Evolutionary conservation across 345 rosid species (phyloP).

Genomic region (Gossypium ekmanianum): DNA sequence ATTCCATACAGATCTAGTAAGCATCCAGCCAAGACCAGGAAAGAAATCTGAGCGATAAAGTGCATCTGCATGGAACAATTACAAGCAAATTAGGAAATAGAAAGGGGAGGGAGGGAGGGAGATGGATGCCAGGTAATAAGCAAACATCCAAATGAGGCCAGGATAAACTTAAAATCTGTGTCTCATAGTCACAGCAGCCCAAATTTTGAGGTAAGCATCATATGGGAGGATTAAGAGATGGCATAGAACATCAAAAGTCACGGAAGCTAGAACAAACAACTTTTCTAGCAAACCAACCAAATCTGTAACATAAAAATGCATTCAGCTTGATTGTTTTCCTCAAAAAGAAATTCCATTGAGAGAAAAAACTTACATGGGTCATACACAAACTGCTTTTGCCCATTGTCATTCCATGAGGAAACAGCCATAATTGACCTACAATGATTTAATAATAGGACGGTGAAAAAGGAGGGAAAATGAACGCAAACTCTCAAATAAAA

Average conservation of each 20-base stretch:
- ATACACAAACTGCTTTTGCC: conserved; percentile 93
- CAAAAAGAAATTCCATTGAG: not conserved
- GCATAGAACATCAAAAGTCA: not conserved
- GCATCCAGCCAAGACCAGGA: conserved; percentile 99
- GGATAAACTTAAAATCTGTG: conserved; percentile 3
- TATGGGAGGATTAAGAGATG: not conserved
- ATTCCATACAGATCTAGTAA: conserved; percentile 76
- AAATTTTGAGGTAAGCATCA: conserved; percentile 4
- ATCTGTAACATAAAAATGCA: not conserved
- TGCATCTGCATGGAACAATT: conserved; percentile 50
- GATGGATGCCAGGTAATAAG: not conserved
- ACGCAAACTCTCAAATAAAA: not conserved
- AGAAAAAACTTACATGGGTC: conserved; percentile 68
- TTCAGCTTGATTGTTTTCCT: not conserved
- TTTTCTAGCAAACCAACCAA: not conserved
- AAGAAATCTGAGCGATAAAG: conserved; percentile 97
- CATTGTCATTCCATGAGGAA: conserved; percentile 99
- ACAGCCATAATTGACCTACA: conserved; percentile 95
- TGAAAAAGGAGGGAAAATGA: not conserved
- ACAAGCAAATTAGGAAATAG: conserved; percentile 21
- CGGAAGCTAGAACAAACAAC: not conserved
- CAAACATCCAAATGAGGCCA: conserved; percentile 1
- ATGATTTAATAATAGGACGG: not conserved
- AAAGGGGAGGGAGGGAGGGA: not conserved
- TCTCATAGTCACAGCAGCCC: not conserved